Percentiles rank a stretch among this genome's conserved stretches.
phyloP scores from a whole-genome alignment of 2,329 filamentous ascomycete species.

The Ceratocystis eucalypticola region DNA sequence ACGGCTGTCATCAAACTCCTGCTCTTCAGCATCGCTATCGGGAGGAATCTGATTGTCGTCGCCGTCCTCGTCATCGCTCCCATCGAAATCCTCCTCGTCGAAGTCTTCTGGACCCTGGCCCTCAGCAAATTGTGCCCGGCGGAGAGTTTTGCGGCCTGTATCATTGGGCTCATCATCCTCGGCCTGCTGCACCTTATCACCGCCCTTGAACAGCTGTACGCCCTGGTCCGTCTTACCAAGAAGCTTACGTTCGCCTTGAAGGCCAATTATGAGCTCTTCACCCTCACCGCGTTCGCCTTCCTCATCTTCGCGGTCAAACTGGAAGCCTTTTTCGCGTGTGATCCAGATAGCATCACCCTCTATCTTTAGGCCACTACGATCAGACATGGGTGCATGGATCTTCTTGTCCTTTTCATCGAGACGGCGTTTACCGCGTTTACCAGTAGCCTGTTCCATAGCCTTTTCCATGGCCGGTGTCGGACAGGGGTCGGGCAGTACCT shows the following conservation, averaged over 20 bases:
- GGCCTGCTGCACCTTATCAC: conserved; percentile 50
- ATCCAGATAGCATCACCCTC: conserved; percentile 96
- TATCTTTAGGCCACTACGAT: conserved; percentile 88
- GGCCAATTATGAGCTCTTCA: conserved; percentile 81
- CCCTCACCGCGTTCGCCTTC: conserved; percentile 73
- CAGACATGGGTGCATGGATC: conserved; percentile 93
- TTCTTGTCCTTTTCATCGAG: conserved; percentile 95
- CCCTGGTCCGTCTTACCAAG: conserved; percentile 73
- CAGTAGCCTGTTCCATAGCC: conserved; percentile 67
- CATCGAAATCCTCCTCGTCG: conserved; percentile 33
- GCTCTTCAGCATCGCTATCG: conserved; percentile 38
- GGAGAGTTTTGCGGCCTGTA: conserved; percentile 45
- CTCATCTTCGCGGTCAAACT: conserved; percentile 56
- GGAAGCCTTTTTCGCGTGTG: conserved; percentile 55
- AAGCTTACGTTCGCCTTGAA: conserved; percentile 70
- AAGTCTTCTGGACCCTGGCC: conserved; percentile 47
- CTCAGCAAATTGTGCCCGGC: conserved; percentile 45
- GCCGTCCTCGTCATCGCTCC: conserved; percentile 20
- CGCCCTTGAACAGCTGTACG: conserved; percentile 72
- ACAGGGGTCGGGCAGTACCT: conserved; percentile 83
- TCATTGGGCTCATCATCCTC: conserved; percentile 33
- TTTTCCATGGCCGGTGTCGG: conserved; percentile 87
- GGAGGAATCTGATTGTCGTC: conserved; percentile 29
- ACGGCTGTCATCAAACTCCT: conserved; percentile 45
- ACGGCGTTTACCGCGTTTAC: conserved; percentile 65